phyloP scores from a whole-genome alignment of 2,329 filamentous ascomycete genomes.

The Monosporascus sp. region DNA sequence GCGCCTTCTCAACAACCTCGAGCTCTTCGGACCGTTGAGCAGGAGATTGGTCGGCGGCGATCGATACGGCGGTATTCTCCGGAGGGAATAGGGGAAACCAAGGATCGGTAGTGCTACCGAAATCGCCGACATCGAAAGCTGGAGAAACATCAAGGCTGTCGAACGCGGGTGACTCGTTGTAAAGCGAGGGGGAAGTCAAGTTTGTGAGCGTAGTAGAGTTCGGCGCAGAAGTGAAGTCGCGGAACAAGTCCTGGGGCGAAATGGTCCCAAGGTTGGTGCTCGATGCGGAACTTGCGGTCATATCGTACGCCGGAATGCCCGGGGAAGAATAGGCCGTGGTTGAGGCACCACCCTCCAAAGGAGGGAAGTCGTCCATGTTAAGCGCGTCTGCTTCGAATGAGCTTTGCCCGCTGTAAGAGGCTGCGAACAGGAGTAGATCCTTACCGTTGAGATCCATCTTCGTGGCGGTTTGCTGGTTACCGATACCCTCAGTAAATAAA shows the following conservation, averaged over 20 bases:
- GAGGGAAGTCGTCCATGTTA: conserved; percentile 54
- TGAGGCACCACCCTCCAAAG: conserved; percentile 47
- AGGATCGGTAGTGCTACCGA: conserved; percentile 46
- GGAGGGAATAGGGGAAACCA: conserved; percentile 75
- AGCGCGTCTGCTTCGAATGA: conserved; percentile 45
- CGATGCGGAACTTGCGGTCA: conserved; percentile 38
- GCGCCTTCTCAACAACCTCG: conserved; percentile 38
- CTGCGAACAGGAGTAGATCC: conserved; percentile 7
- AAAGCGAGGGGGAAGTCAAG: conserved; percentile 77
- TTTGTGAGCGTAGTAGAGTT: conserved; percentile 79
- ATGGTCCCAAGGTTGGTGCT: conserved; percentile 64
- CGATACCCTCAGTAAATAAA: conserved; percentile 59
- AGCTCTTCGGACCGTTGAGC: conserved; percentile 42
- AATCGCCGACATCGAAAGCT: conserved; percentile 59
- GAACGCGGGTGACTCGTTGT: conserved; percentile 71
- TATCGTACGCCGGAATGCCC: conserved; percentile 47
- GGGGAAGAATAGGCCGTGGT: conserved; percentile 51
- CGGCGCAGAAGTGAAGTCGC: conserved; percentile 69
- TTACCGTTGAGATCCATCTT: conserved; percentile 57
- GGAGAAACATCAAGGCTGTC: conserved; percentile 75
- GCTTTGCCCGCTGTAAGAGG: conserved; percentile 5
- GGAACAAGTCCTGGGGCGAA: conserved; percentile 75
- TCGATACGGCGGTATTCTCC: conserved; percentile 25
- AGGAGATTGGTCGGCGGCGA: conserved; percentile 36
- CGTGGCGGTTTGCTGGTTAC: conserved; percentile 38